A percentile compares a stretch with the other conserved stretches of the same genome.
Conservation (phyloP, 306 rosid genomes). For the Malus domestica region DNA sequence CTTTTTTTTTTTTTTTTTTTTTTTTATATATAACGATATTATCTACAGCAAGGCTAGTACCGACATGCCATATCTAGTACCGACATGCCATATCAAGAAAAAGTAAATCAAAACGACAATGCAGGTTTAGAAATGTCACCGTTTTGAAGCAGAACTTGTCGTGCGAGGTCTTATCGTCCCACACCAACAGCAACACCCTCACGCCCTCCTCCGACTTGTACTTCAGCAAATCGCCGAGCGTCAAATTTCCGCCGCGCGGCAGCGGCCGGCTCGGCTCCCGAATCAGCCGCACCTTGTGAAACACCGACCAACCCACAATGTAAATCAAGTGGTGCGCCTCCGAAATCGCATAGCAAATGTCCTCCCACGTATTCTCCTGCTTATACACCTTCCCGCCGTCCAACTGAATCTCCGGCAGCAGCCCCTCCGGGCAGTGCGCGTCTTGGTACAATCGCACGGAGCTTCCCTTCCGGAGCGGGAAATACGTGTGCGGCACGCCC, state of each 20-base stretch:
- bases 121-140: conserved; percentile 32
- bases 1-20: no score
- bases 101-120: not conserved
- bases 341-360: conserved; percentile 70
- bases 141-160: conserved; percentile 49
- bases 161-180: conserved; percentile 95
- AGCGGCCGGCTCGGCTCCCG: conserved; percentile 55
- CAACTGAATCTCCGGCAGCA: conserved; percentile 45
- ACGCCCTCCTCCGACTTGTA: conserved; percentile 92
- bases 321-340: conserved; percentile 95
- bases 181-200: conserved; percentile 62
- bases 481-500: conserved; percentile 73
- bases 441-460: conserved; percentile 71
- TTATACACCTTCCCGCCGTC: conserved; percentile 45
- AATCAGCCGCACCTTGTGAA: conserved; percentile 60
- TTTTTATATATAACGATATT: no score
- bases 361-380: conserved; percentile 84
- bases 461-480: conserved; percentile 74
- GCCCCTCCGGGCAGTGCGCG: conserved; percentile 49
- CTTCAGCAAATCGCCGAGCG: conserved; percentile 90
- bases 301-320: conserved; percentile 79
- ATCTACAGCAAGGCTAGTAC: no score
- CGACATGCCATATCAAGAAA: not conserved
- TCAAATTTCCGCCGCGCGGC: conserved; percentile 66
- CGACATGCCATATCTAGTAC: not conserved